Evolutionary conservation across 2,329 filamentous ascomycete genomes (phyloP).

Genomic region (Alternaria sp.): DNA sequence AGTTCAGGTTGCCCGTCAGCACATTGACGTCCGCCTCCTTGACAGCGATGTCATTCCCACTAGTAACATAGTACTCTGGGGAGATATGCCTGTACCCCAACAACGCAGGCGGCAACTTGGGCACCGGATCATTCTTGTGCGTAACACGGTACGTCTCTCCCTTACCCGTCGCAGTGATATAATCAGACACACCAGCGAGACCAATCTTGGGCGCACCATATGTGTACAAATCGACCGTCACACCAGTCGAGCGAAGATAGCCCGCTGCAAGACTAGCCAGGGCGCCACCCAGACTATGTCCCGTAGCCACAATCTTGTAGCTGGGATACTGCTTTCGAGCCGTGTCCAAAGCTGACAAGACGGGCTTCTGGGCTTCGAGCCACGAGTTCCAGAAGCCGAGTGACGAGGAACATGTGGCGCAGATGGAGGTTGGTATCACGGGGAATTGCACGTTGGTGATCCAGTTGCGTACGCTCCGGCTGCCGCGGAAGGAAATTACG

Average conservation of each 20-base stretch:
- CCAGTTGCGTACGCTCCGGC: slow-evolving; percentile 68
- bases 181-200: slow-evolving; percentile 64
- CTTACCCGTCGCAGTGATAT: slow-evolving; percentile 63
- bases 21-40: slow-evolving; percentile 33
- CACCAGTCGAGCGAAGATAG: slow-evolving; percentile 62
- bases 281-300: slow-evolving; percentile 75
- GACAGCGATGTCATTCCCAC: slow-evolving; percentile 32
- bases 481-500: slow-evolving; percentile 69
- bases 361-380: slow-evolving; percentile 59
- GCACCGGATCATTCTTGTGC: slow-evolving; percentile 72
- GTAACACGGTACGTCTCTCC: slow-evolving; percentile 70
- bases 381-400: slow-evolving; percentile 69
- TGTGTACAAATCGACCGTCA: slow-evolving; percentile 67
- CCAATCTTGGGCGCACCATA: slow-evolving; percentile 74
- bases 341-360: slow-evolving; percentile 56
- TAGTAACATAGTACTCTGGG: slow-evolving; percentile 69
- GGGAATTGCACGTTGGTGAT: slow-evolving; percentile 63
- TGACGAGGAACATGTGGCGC: slow-evolving; percentile 62
- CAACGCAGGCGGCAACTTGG: slow-evolving; percentile 69
- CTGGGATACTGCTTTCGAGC: slow-evolving; percentile 59
- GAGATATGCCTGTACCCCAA: slow-evolving; percentile 72
- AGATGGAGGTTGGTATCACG: slow-evolving; percentile 53
- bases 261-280: slow-evolving; percentile 69
- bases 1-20: slow-evolving; percentile 30
- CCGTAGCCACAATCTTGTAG: slow-evolving; percentile 67